phyloP scores from a whole-genome alignment of 192 early-diverging fungal species.

The Coemansia sp. region DNA sequence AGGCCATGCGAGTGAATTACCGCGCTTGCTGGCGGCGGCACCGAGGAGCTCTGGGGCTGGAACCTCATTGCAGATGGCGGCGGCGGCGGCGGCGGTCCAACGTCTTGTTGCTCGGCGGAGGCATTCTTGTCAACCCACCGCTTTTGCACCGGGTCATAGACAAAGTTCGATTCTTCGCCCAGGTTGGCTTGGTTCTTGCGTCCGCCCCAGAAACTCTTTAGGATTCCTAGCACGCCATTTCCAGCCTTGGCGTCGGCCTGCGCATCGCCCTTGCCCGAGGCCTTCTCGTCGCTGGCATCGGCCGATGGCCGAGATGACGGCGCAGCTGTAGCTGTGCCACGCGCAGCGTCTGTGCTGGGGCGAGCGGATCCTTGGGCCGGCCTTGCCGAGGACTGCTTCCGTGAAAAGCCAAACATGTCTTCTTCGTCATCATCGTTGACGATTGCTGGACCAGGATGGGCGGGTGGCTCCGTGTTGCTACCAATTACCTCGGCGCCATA shows the following conservation, averaged over 20 bases:
- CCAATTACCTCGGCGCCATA: neutral
- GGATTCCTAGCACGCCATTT: constrained; percentile 47
- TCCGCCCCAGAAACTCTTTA: constrained; percentile 54
- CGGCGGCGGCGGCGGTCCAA: constrained; percentile 42
- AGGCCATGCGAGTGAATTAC: neutral
- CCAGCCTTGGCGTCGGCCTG: constrained; percentile 60
- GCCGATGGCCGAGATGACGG: constrained; percentile 19
- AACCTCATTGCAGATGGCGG: constrained; percentile 42
- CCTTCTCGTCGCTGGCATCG: constrained; percentile 22
- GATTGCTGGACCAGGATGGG: neutral
- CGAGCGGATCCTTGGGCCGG: constrained; percentile 14
- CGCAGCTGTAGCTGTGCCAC: constrained; percentile 12
- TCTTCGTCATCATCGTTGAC: constrained; percentile 43
- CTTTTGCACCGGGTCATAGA: constrained; percentile 83
- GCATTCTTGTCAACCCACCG: constrained; percentile 74
- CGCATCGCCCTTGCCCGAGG: constrained; percentile 14
- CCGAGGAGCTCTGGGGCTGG: constrained; percentile 29
- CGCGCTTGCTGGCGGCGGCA: constrained; percentile 11
- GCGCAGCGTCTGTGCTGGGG: constrained; percentile 25
- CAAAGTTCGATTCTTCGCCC: constrained; percentile 79
- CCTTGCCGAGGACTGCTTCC: constrained; percentile 21
- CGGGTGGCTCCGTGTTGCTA: neutral
- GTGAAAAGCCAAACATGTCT: constrained; percentile 57
- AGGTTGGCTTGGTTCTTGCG: constrained; percentile 76
- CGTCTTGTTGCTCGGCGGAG: constrained; percentile 25